Conservation (phyloP, 1,284 basidiomycete species). For the Boletus semigastroideus region DNA sequence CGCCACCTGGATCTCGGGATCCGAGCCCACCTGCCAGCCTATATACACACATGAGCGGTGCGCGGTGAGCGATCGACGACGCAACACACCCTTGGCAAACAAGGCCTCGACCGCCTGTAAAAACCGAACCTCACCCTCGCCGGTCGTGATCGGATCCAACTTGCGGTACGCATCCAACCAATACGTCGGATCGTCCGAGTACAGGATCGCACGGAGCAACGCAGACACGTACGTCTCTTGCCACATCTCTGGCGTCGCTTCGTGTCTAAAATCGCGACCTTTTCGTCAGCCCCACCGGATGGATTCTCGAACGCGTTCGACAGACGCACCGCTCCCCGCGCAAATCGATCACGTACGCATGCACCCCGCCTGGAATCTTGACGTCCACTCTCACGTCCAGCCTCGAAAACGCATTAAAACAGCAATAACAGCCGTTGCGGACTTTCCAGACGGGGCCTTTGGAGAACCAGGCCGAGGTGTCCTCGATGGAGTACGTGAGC, state of each 20-base stretch:
- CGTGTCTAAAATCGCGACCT: too few species aligned
- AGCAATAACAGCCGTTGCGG: constrained; percentile 93
- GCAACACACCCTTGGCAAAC: constrained; percentile 78
- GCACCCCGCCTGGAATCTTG: constrained; percentile 96
- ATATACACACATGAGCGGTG: background rate
- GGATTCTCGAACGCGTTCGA: too few species aligned
- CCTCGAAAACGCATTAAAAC: constrained; percentile 97
- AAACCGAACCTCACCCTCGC: constrained; percentile 89
- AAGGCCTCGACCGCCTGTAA: constrained; percentile 88
- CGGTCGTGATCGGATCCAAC: constrained; percentile 90
- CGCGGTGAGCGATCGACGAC: background rate
- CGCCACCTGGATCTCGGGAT: constrained; percentile 98
- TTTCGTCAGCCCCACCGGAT: too few species aligned
- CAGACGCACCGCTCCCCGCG: constrained; percentile 84
- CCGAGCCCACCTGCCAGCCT: constrained; percentile 99
- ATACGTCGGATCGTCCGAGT: constrained; percentile 94
- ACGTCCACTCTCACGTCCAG: constrained; percentile 98
- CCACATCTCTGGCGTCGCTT: constrained; percentile 92
- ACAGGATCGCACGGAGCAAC: constrained; percentile 86
- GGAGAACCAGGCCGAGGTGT: constrained; percentile 90
- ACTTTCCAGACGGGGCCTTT: constrained; percentile 90
- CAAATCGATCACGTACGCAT: constrained; percentile 92
- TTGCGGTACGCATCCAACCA: constrained; percentile 93
- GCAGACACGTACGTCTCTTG: constrained; percentile 97
- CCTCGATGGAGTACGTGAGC: constrained; percentile 92